Evolutionary conservation across 805 yeast genomes (phyloP).

Genomic region (Nematodospora valgi): DNA sequence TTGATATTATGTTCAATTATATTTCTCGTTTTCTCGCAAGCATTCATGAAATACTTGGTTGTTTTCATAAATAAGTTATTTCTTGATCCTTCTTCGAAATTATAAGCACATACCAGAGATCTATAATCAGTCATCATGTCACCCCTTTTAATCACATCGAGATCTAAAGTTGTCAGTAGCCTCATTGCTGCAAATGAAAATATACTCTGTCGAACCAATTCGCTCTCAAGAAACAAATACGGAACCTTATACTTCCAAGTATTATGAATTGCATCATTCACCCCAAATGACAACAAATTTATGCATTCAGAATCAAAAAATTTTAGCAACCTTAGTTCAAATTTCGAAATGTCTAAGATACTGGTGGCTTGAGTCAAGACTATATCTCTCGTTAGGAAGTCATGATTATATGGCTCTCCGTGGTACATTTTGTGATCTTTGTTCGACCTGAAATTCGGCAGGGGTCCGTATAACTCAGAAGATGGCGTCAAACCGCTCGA

Average conservation of each 20-base stretch:
- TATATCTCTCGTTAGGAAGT: constrained; percentile 5
- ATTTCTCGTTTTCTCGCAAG: not conserved
- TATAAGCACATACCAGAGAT: no score
- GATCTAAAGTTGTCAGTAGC: constrained; percentile 5
- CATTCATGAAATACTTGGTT: constrained; percentile 5
- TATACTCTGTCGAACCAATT: constrained; percentile 22
- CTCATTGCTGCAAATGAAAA: constrained; percentile 20
- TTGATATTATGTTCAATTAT: not conserved
- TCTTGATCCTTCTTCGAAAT: not conserved
- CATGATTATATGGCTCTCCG: not conserved
- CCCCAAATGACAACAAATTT: constrained; percentile 22
- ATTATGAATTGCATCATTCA: constrained; percentile 16
- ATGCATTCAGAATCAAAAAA: constrained; percentile 29
- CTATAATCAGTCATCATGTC: no score
- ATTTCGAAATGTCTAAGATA: constrained; percentile 13
- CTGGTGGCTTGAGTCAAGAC: constrained; percentile 16
- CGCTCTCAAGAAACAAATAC: constrained; percentile 18
- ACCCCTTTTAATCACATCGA: constrained; percentile 24
- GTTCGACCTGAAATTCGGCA: not conserved
- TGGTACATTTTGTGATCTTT: not conserved
- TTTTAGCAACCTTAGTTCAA: constrained; percentile 13
- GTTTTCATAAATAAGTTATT: constrained; percentile 5
- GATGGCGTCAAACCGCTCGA: not conserved
- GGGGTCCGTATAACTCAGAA: not conserved
- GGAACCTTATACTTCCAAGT: constrained; percentile 29